phyloP scores from a whole-genome alignment of 192 early-diverging fungal species.

The Entomortierella lignicola region DNA sequence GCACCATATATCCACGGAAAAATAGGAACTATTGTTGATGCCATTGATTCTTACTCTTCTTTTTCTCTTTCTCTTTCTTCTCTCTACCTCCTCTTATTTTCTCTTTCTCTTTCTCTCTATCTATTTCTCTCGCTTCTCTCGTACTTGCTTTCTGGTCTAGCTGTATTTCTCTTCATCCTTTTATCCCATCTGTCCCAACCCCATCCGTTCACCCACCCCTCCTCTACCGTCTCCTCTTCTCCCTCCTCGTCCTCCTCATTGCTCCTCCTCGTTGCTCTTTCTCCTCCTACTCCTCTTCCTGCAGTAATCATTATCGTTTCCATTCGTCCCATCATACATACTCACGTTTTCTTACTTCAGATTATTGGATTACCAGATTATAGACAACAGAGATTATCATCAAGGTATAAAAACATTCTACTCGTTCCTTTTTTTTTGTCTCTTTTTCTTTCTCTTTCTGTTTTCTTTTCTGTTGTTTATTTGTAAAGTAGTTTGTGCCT shows the following conservation, averaged over 20 bases:
- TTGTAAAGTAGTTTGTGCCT: too few relatives aligned
- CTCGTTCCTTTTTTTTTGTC: background rate
- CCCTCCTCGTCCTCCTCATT: background rate
- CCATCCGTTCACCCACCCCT: background rate
- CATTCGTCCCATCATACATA: too few relatives aligned
- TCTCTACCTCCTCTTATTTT: background rate
- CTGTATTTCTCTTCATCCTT: background rate
- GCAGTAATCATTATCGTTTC: too few relatives aligned
- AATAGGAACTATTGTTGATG: background rate
- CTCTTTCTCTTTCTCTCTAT: background rate
- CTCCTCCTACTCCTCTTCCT: background rate
- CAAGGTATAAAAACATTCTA: too few relatives aligned
- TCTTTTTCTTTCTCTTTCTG: background rate
- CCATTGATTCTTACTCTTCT: slow-evolving; percentile 12
- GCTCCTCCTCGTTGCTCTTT: background rate
- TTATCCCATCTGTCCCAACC: background rate
- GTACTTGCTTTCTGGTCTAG: too few relatives aligned
- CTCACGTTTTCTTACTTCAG: too few relatives aligned
- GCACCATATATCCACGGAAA: background rate
- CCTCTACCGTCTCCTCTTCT: background rate
- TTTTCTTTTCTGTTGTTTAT: too few relatives aligned
- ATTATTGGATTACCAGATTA: too few relatives aligned
- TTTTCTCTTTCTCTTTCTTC: background rate
- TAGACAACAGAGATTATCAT: too few relatives aligned
- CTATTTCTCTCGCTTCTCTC: background rate